Percentiles rank a stretch among this genome's conserved stretches.
Conservation (phyloP, 1,139 yeast genomes). For the Hemisphaericaspora xylanilytica region DNA sequence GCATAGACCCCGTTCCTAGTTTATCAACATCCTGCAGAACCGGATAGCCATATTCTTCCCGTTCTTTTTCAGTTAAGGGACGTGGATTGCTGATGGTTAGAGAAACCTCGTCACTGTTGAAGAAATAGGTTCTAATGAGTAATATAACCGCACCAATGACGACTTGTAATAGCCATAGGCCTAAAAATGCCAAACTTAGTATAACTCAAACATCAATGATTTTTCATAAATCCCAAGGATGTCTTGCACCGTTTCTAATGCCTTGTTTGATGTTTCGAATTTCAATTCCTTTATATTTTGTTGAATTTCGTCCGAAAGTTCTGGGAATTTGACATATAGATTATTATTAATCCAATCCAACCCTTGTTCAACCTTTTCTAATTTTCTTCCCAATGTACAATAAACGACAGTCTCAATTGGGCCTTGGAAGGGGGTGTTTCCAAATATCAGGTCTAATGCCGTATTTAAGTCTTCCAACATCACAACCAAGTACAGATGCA, state of each 20-base stretch:
- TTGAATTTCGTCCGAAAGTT: conserved; percentile 8
- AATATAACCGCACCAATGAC: conserved; percentile 29
- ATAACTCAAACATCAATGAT: conserved; percentile 43
- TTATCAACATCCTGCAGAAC: neutral
- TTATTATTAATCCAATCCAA: conserved; percentile 74
- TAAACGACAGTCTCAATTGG: conserved; percentile 69
- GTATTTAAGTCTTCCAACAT: conserved; percentile 28
- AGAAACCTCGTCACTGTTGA: conserved; percentile 1
- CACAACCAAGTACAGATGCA: conserved; percentile 51
- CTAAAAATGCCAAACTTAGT: conserved; percentile 42
- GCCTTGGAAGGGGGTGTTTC: conserved; percentile 60
- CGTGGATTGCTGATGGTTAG: conserved; percentile 29
- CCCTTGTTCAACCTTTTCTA: conserved; percentile 64
- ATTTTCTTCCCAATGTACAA: conserved; percentile 76
- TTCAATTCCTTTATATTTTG: conserved; percentile 9
- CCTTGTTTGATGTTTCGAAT: conserved; percentile 7
- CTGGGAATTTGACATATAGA: conserved; percentile 60
- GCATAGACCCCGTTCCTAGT: conserved; percentile 6
- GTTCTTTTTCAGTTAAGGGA: conserved; percentile 28
- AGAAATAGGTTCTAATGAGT: neutral
- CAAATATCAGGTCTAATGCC: conserved; percentile 48
- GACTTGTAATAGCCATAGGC: conserved; percentile 48
- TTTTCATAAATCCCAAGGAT: conserved; percentile 30
- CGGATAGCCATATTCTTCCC: conserved; percentile 31
- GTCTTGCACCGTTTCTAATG: conserved; percentile 15